Evolutionary conservation across 495 filamentous ascomycete genomes (phyloP).

Genomic region (Penicillium argentinense): DNA sequence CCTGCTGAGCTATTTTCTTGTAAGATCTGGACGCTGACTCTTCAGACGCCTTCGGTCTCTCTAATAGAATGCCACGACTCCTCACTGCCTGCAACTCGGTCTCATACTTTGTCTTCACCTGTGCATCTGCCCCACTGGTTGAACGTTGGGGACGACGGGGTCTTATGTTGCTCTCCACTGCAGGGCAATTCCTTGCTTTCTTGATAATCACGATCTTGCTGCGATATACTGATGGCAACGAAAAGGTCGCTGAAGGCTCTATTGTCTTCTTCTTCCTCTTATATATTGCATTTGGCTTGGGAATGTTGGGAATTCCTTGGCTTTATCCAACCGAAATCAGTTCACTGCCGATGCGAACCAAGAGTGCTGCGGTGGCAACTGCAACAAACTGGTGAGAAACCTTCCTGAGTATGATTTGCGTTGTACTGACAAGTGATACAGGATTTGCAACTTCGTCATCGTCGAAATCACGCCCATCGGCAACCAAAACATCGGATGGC

Average conservation of each 20-base stretch:
- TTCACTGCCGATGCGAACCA: constrained; percentile 51
- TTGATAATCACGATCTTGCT: constrained; percentile 55
- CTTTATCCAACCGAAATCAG: constrained; percentile 62
- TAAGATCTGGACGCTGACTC: too few species aligned
- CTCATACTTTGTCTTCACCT: constrained; percentile 27
- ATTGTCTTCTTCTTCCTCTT: constrained; percentile 54
- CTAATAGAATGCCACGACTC: constrained; percentile 37
- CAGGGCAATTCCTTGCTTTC: constrained; percentile 48
- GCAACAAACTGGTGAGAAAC: not conserved
- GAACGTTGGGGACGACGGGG: constrained; percentile 48
- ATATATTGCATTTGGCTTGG: constrained; percentile 49
- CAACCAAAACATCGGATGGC: constrained; percentile 7
- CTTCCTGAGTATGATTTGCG: not conserved
- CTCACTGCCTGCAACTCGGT: constrained; percentile 43
- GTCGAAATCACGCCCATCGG: not conserved
- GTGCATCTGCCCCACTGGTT: constrained; percentile 40
- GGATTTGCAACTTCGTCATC: not conserved
- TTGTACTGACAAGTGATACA: not conserved
- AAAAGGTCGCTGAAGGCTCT: constrained; percentile 31
- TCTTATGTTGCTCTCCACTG: constrained; percentile 45
- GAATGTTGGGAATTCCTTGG: constrained; percentile 54
- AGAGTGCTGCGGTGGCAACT: constrained; percentile 47
- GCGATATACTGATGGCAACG: constrained; percentile 27
- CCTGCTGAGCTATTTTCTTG: too few species aligned
- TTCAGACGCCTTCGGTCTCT: constrained; percentile 46